Base-by-base conservation (phyloP, 768 basidiomycete species). In the Gloeophyllum trabeum region DNA sequence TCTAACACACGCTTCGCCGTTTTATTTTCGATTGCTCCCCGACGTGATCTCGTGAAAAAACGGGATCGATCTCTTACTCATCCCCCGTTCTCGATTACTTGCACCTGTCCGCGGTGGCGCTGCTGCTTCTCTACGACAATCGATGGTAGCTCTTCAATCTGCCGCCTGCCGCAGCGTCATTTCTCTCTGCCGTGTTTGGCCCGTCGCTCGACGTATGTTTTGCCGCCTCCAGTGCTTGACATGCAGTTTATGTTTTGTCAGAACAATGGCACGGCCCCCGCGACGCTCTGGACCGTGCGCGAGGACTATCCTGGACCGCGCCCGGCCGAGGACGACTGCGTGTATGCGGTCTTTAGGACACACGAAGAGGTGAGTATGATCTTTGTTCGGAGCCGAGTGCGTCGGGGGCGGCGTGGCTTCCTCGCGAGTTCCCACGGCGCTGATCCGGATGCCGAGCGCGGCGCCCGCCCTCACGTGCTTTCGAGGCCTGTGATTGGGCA, bases 331-430 rank as follows among this genome's bases (percentile, higher is more conserved):
- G 49, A 48, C 39, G 62, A 69, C 37, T 61, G 63, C 12, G 59
- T 74, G 7, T 81, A 73, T 75, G 67, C 70, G 1, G 70, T 80
- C 6, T 79, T 79, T 57, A 57, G 56, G 46, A 68, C 70, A 0
- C 80, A 81, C 48, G 70, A 73, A 52, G 76, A 81, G 64, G 79
- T 81, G 46, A 52, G 78, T 58, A 43, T 42, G 43, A 34, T 46
- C 36, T 46, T 32, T 32, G 10, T 32, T 32, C 28, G 10, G n/a
- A n/a, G 28, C 28, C 16, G 28, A 16, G 28, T 10, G 16, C 10
- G 28, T 32, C 16, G 10, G 28, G 28, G 10, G 28, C 28, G 28
- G 28, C 10, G 28, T 10, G 16, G 28, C 28, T 32, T 32, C 28
- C 28, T 10, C 16, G 10, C 10, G 16, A 16, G 10, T 32, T 32